These are phyloP conservation scores for Miamiensis avidus DNA, from an alignment of 169 alveolate genomes.

Conservation along the genomic window DNA sequence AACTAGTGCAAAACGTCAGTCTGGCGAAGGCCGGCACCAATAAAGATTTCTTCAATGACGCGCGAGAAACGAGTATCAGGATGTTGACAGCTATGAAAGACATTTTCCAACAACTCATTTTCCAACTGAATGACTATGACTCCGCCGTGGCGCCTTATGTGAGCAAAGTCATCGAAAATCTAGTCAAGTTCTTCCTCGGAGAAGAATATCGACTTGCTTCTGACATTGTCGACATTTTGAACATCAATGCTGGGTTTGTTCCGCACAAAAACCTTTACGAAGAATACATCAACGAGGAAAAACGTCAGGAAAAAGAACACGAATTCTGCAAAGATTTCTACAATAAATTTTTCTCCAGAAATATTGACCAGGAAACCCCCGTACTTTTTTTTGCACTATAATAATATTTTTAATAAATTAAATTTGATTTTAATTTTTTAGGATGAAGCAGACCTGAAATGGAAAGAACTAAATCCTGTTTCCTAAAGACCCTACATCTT, in stretches of 20 bases:
- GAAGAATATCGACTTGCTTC: conserved; percentile 55
- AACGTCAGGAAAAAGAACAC: not conserved
- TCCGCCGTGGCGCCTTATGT: conserved; percentile 64
- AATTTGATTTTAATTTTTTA: too few species aligned
- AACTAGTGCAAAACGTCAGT: not conserved
- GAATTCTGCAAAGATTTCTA: not conserved
- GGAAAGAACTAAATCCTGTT: conserved; percentile 11
- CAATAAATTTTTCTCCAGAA: not conserved
- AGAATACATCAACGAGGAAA: not conserved
- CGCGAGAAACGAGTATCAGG: conserved; percentile 1
- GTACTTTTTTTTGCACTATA: not conserved
- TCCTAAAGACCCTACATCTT: conserved; percentile 11
- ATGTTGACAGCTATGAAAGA: conserved; percentile 25
- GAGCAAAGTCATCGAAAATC: conserved; percentile 40
- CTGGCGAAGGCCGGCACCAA: conserved; percentile 1
- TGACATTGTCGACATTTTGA: conserved; percentile 32
- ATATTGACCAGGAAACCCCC: not conserved
- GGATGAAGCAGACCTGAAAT: conserved; percentile 21
- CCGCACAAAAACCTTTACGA: not conserved
- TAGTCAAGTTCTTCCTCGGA: conserved; percentile 49
- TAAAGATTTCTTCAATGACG: not conserved
- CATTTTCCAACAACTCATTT: conserved; percentile 37
- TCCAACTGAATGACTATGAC: conserved; percentile 50
- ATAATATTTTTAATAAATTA: too few species aligned
- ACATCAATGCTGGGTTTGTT: not conserved